phyloP scores from a whole-genome alignment of 768 basidiomycete genomes.

The Tricholoma sp. region DNA sequence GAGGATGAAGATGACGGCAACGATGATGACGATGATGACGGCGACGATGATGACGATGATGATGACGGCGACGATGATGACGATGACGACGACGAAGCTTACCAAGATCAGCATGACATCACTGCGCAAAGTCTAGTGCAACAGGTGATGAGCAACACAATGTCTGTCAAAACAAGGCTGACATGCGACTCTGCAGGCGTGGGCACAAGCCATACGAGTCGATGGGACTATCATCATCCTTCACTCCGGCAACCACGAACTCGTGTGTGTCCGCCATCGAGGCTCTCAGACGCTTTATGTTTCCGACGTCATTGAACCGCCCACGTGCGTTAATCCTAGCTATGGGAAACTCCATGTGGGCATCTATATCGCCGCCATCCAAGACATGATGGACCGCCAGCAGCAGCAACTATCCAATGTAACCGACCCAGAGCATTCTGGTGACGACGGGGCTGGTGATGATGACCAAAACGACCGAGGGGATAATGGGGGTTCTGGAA shows the following conservation, averaged over 20 bases:
- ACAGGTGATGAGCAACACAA: slow-evolving; percentile 11
- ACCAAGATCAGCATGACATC: slow-evolving; percentile 3
- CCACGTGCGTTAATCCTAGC: slow-evolving; percentile 9
- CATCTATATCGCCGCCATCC: slow-evolving; percentile 15
- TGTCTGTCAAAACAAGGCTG: slow-evolving; percentile 1
- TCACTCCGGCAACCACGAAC: slow-evolving; percentile 3
- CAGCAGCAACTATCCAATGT: slow-evolving; percentile 5
- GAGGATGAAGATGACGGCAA: background rate
- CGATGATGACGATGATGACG: background rate
- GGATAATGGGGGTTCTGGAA: background rate
- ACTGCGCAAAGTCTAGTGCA: slow-evolving; percentile 15
- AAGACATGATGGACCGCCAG: slow-evolving; percentile 15
- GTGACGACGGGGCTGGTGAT: slow-evolving; percentile 2
- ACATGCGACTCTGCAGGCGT: slow-evolving; percentile 6
- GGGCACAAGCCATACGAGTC: background rate
- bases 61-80: background rate
- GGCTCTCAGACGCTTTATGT: slow-evolving; percentile 5
- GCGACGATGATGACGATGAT: background rate
- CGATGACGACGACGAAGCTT: background rate
- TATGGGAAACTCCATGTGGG: slow-evolving; percentile 20
- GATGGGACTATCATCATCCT: slow-evolving; percentile 3
- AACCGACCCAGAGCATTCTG: background rate
- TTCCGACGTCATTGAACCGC: slow-evolving; percentile 1
- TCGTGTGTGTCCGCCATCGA: slow-evolving; percentile 4
- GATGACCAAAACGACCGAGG: slow-evolving; percentile 1